Percentiles rank a stretch among this genome's conserved stretches.
phyloP scores from a whole-genome alignment of 495 filamentous ascomycete genomes.

The Aspergillus saccharolyticus region DNA sequence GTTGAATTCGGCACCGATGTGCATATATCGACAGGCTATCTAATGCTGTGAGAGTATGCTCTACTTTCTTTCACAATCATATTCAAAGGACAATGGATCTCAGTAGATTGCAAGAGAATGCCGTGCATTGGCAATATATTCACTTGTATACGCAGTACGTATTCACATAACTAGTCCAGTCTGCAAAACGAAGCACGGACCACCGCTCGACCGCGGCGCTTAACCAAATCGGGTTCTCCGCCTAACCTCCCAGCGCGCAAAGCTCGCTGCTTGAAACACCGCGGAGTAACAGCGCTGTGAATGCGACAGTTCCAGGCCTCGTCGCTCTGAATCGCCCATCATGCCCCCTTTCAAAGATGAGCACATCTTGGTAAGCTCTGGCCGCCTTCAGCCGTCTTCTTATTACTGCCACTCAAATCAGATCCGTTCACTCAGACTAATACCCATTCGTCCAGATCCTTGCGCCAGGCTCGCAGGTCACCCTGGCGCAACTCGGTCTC shows the following conservation, averaged over 20 bases:
- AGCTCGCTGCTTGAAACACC: constrained; percentile 22
- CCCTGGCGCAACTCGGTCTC: constrained; percentile 88
- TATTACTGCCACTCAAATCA: background rate
- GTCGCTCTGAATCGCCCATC: constrained; percentile 11
- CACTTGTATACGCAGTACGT: too few relatives aligned
- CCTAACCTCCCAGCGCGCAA: constrained; percentile 21
- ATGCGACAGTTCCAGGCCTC: constrained; percentile 14
- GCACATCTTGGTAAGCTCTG: constrained; percentile 57
- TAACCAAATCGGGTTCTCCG: constrained; percentile 15
- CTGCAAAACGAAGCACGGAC: constrained; percentile 1
- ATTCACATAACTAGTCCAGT: background rate
- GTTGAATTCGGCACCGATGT: too few relatives aligned
- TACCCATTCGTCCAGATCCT: constrained; percentile 56
- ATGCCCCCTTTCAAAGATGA: constrained; percentile 79
- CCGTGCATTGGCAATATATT: too few relatives aligned
- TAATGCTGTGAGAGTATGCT: too few relatives aligned
- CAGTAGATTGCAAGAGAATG: too few relatives aligned
- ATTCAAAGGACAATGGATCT: too few relatives aligned
- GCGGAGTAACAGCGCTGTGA: constrained; percentile 14
- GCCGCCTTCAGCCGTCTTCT: background rate
- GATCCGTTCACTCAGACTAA: constrained; percentile 2
- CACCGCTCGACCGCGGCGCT: constrained; percentile 9
- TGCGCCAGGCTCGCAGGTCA: constrained; percentile 89
- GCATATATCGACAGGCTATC: too few relatives aligned
- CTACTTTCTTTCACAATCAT: too few relatives aligned